Conservation (phyloP, 1,284 basidiomycete genomes). For the Heterobasidion parviporum region DNA sequence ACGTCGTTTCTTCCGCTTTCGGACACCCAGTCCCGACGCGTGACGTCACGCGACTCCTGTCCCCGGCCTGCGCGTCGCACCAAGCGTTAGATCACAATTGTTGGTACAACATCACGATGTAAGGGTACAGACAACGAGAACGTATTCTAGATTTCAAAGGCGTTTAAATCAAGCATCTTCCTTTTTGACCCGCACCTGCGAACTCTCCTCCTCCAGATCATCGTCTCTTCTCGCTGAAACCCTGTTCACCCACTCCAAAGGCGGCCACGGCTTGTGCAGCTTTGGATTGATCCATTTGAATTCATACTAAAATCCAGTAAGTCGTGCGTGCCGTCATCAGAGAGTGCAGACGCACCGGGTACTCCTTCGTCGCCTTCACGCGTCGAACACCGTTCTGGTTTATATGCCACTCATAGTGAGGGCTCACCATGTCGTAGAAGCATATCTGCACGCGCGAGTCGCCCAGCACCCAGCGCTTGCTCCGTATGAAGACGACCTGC, state of each 20-base stretch:
- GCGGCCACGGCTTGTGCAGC: slow-evolving; percentile 2
- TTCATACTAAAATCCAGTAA: neutral
- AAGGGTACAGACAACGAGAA: too few species aligned
- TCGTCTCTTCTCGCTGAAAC: neutral
- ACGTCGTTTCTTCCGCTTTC: neutral
- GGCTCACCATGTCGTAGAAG: slow-evolving; percentile 8
- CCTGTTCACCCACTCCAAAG: slow-evolving; percentile 1
- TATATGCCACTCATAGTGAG: slow-evolving; percentile 13
- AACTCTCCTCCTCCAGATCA: neutral
- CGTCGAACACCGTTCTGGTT: slow-evolving; percentile 12
- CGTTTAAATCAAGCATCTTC: neutral
- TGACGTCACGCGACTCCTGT: neutral
- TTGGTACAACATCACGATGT: too few species aligned
- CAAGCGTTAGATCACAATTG: too few species aligned
- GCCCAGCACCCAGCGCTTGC: slow-evolving; percentile 4
- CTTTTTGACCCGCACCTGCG: neutral
- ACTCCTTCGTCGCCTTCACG: neutral
- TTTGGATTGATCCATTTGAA: slow-evolving; percentile 10
- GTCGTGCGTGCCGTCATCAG: neutral
- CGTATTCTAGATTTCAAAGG: neutral
- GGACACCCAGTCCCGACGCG: neutral
- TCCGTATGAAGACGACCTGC: neutral
- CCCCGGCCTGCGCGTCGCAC: neutral
- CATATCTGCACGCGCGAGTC: neutral
- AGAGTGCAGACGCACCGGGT: neutral